phyloP scores from a whole-genome alignment of 73 alveolate genomes.

The Paramecium sexaurelia region DNA sequence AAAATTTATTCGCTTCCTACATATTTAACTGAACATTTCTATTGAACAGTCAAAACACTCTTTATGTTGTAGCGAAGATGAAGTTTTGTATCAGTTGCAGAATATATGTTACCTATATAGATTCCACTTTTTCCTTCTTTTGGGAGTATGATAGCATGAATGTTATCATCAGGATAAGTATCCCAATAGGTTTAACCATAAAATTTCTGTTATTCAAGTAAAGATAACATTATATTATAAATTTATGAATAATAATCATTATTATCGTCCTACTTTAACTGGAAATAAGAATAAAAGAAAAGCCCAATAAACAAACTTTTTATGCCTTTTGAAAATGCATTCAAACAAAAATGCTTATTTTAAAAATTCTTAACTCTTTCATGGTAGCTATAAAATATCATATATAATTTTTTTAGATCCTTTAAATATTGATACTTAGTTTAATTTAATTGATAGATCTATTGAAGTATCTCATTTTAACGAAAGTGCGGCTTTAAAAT shows the following conservation, averaged over 20 bases:
- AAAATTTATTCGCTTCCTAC: not conserved
- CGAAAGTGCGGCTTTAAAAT: not conserved
- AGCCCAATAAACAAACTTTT: not conserved
- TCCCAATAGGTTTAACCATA: conserved; percentile 36
- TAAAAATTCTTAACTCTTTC: not conserved
- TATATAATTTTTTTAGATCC: not conserved
- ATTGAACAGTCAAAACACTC: not conserved
- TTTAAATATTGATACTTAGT: not conserved
- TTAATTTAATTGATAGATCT: not conserved
- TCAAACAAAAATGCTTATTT: not conserved
- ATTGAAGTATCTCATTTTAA: not conserved
- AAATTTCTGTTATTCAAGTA: not conserved
- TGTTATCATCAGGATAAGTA: conserved; percentile 3
- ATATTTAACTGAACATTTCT: not conserved
- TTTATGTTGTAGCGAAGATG: not conserved
- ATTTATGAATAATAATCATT: conserved; percentile 19
- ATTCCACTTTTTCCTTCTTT: conserved; percentile 16
- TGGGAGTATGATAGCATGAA: not conserved
- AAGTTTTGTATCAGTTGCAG: not conserved
- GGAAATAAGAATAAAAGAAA: not conserved
- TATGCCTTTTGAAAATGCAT: not conserved
- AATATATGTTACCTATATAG: not conserved
- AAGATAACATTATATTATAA: not conserved
- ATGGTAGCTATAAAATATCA: not conserved
- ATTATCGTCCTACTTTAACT: not conserved